phyloP scores from a whole-genome alignment of 352 stramenopile species.

The Pythium apleroticum region DNA sequence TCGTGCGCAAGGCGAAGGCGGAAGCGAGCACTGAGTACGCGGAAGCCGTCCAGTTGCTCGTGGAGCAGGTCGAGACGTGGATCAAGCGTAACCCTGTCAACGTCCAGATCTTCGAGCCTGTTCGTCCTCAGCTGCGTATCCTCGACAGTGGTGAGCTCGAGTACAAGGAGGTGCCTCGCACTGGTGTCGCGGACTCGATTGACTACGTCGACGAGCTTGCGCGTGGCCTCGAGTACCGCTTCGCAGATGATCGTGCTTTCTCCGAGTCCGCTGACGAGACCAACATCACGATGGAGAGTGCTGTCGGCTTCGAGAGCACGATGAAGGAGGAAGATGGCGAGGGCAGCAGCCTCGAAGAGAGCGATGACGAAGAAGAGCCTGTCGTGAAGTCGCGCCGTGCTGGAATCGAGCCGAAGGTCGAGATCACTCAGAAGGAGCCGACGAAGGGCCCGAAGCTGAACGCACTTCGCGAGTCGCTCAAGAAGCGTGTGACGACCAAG shows the following conservation, averaged over 20 bases:
- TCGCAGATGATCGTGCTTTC: conserved; percentile 20
- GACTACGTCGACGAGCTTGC: conserved; percentile 52
- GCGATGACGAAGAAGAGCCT: conserved; percentile 47
- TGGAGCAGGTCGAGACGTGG: conserved; percentile 49
- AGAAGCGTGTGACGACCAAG: conserved; percentile 37
- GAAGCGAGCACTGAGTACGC: conserved; percentile 42
- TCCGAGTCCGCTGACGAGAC: conserved; percentile 28
- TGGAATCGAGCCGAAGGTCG: background rate
- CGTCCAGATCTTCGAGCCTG: conserved; percentile 44
- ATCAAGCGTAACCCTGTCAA: conserved; percentile 46
- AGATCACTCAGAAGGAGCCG: conserved; percentile 25
- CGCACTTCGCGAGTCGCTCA: conserved; percentile 54
- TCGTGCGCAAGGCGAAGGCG: conserved; percentile 33
- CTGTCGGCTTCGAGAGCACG: conserved; percentile 59
- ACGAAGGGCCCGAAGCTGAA: conserved; percentile 56
- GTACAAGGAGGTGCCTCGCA: conserved; percentile 40
- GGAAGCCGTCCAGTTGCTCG: conserved; percentile 45
- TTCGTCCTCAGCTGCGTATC: conserved; percentile 34
- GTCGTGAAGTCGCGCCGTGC: conserved; percentile 10
- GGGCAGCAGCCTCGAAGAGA: conserved; percentile 45
- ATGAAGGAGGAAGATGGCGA: conserved; percentile 45
- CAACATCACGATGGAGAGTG: conserved; percentile 36
- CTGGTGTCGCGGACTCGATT: conserved; percentile 37
- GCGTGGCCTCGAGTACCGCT: conserved; percentile 41
- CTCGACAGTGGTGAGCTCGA: conserved; percentile 39